These are phyloP conservation scores for Tylopilus rubrobrunneus DNA, from an alignment of 768 basidiomycete species.

Conservation along the genomic window DNA sequence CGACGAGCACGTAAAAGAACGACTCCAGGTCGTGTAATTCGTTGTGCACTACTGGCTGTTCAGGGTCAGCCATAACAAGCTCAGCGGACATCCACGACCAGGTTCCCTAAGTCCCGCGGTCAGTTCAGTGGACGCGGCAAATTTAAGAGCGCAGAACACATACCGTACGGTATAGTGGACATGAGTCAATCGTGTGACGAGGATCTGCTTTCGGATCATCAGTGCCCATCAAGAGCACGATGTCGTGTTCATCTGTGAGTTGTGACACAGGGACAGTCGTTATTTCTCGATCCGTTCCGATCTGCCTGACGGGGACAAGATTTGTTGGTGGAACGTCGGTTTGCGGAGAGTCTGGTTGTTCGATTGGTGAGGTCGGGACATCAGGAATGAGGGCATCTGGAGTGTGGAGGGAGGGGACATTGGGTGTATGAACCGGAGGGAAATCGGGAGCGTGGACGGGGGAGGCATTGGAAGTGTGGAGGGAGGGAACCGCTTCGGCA, in stretches of 20 bases:
- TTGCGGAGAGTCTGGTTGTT: too few relatives aligned
- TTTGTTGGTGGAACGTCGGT: too few relatives aligned
- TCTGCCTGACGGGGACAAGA: too few relatives aligned
- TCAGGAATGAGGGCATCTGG: too few relatives aligned
- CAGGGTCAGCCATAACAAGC: conserved; percentile 2
- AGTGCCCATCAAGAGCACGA: background rate
- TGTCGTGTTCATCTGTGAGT: background rate
- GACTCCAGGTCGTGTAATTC: background rate
- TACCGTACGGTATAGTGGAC: background rate
- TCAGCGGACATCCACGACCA: conserved; percentile 5
- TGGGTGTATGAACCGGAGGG: too few relatives aligned
- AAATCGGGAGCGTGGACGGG: too few relatives aligned
- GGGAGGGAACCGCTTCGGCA: too few relatives aligned
- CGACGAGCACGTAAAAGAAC: background rate
- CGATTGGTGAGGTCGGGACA: too few relatives aligned
- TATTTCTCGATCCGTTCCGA: too few relatives aligned
- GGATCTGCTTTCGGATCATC: background rate
- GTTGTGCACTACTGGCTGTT: conserved; percentile 1
- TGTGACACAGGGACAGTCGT: too few relatives aligned
- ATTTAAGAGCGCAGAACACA: background rate
- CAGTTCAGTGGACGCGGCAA: background rate
- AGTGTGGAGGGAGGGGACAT: too few relatives aligned
- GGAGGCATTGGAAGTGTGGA: too few relatives aligned
- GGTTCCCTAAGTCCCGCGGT: background rate
- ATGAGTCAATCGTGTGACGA: background rate